Evolutionary conservation across 768 basidiomycete genomes (phyloP).

Genomic region (Psilocybe cubensis): DNA sequence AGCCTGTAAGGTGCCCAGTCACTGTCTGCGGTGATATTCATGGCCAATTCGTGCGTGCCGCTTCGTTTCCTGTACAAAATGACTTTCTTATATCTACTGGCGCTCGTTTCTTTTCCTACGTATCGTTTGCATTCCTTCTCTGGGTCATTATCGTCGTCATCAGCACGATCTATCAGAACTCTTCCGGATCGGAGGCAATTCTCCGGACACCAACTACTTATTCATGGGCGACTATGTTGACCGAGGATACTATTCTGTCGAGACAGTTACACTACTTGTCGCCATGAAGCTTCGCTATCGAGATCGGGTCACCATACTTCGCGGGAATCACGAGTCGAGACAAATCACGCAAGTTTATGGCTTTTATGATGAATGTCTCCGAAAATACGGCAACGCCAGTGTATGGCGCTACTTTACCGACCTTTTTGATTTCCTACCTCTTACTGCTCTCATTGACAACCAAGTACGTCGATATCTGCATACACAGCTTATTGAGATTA

Average conservation of each 20-base stretch:
- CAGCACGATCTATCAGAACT: constrained; percentile 99
- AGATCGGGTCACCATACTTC: constrained; percentile 95
- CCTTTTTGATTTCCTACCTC: constrained; percentile 95
- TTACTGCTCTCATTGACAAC: constrained; percentile 98
- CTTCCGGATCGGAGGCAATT: constrained; percentile 98
- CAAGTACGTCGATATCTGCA: constrained; percentile 69
- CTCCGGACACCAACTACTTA: constrained; percentile 98
- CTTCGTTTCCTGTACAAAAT: constrained; percentile 18
- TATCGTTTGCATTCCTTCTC: constrained; percentile 7
- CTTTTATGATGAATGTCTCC: constrained; percentile 98
- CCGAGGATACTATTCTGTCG: constrained; percentile 98
- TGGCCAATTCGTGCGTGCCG: constrained; percentile 91
- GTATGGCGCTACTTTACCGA: constrained; percentile 99
- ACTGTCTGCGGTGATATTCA: constrained; percentile 99
- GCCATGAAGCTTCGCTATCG: constrained; percentile 98
- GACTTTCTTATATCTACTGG: constrained; percentile 5
- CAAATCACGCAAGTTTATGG: constrained; percentile 99
- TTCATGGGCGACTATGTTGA: constrained; percentile 99
- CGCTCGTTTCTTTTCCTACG: neutral
- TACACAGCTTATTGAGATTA: constrained; percentile 2
- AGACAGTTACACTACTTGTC: constrained; percentile 96
- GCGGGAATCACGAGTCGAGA: constrained; percentile 98
- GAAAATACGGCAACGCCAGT: constrained; percentile 99
- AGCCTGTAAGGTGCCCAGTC: constrained; percentile 97
- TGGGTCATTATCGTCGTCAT: constrained; percentile 12